These are phyloP conservation scores for Rubia balearica DNA, from an alignment of 305 asterid genomes.

Conservation along the genomic window DNA sequence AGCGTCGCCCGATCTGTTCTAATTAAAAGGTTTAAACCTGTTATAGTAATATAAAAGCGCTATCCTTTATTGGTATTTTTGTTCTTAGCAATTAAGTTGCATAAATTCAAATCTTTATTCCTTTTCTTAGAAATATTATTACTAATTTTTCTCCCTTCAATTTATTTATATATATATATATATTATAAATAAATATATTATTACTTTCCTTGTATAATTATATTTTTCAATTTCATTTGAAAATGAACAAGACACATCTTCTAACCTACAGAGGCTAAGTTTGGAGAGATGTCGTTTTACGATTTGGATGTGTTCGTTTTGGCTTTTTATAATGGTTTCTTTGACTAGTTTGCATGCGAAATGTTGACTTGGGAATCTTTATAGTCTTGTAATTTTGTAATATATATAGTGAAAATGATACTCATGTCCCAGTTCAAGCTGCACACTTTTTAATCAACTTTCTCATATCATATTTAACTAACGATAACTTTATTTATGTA, in stretches of 20 bases:
- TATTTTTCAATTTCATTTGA: too few relatives aligned
- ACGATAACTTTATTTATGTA: too few relatives aligned
- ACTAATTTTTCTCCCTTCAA: not conserved
- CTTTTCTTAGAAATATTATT: not conserved
- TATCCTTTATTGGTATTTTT: too few relatives aligned
- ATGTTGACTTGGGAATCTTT: constrained; percentile 12
- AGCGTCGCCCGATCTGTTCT: not conserved
- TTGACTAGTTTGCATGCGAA: constrained; percentile 12
- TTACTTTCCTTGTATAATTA: not conserved
- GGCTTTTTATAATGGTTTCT: not conserved
- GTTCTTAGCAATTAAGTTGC: too few relatives aligned
- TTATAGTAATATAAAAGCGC: too few relatives aligned
- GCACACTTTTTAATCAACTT: not conserved
- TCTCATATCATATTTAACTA: too few relatives aligned
- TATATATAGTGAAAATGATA: not conserved
- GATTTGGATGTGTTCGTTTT: not conserved
- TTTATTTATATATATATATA: too few relatives aligned
- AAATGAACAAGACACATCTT: not conserved
- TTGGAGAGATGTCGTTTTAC: not conserved
- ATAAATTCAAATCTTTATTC: not conserved
- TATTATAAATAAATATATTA: too few relatives aligned
- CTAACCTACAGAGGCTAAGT: not conserved
- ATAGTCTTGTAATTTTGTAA: constrained; percentile 4
- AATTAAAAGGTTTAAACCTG: not conserved
- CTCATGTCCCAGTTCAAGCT: not conserved